Conservation (phyloP, 306 rosid genomes). For the Styphnolobium japonicum region DNA sequence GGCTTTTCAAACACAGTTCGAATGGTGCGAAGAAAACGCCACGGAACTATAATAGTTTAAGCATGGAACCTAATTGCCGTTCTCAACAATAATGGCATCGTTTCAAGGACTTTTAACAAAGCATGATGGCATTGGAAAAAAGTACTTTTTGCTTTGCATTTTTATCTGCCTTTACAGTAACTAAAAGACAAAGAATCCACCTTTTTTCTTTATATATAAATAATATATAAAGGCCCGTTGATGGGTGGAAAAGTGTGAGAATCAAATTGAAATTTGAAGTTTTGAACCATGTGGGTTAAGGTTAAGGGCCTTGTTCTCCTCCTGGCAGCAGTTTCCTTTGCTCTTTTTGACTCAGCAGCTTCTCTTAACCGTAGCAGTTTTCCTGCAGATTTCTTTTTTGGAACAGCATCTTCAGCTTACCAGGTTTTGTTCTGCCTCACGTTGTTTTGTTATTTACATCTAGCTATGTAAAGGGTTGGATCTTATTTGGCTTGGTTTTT, state of each 20-base stretch:
- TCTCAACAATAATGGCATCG: constrained; percentile 1
- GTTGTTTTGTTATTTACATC: not conserved
- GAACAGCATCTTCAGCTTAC: constrained; percentile 60
- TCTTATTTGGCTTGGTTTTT: not conserved
- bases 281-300: constrained; percentile 32
- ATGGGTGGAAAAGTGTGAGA: constrained; percentile 5
- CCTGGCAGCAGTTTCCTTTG: constrained; percentile 4
- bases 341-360: constrained; percentile 24
- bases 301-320: constrained; percentile 28
- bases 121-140: no score
- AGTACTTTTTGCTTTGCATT: not conserved
- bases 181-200: constrained; percentile 17
- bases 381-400: constrained; percentile 50
- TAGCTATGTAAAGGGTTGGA: not conserved
- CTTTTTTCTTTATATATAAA: not conserved
- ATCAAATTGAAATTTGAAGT: constrained; percentile 17
- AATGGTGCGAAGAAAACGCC: not conserved
- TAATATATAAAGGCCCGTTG: not conserved
- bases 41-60: not conserved
- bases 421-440: constrained; percentile 39
- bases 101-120: constrained; percentile 1
- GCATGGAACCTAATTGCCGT: constrained; percentile 24
- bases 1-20: not conserved
- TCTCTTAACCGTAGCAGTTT: constrained; percentile 46
- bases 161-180: not conserved